Evolutionary conservation across 164 flowering plant species (phyloP), one percentile per base, ranked within the genome.

Genomic region (Magnolia officinalis): DNA sequence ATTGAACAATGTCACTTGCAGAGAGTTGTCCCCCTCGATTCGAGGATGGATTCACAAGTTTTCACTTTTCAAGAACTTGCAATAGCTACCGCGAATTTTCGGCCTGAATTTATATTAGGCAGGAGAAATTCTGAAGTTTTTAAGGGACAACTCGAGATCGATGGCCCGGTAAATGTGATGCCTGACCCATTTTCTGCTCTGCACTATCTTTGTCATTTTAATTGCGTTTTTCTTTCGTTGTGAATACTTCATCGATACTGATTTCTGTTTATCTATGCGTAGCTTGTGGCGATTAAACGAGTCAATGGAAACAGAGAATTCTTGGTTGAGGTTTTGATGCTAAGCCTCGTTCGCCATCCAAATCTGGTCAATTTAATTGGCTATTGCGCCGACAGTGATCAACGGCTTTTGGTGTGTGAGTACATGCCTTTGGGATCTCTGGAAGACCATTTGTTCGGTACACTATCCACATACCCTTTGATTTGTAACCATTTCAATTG

Each of bases 381-480:
- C 51, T 93, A 90, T 79, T 93, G 98, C 67, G 86, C 89, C 9
- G 96, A 93, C 20, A 95, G 95, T 0, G 90, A 89, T 65, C 91
- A 91, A 66, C 87, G 98, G 80, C 80, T 93, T 76, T 82, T 93
- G 59, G 96, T 92, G 0, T 93, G 92, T 37, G 96, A 93, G 75
- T 90, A 83, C 86, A 90, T 93, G 96, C 64, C 86, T 66, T 83
- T 84, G 73, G 98, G 95, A 18, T 92, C 91, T 69, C 78, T 93
- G 67, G 98, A 93, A 76, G 94, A 92, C 81, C 98, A 93, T 79
- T 92, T 93, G 81, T 89, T 92, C 31, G 93, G 96, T 93, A 90
- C 73, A 83, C 72, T 63, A 65, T 55, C 50, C 8, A 8, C 61
- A 55, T 55, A 16, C 18, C 18, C 6, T 55, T 55, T 16, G 18